Percentiles rank a stretch among this genome's conserved stretches.
Conservation (phyloP, 169 alveolate species). For the Plasmodium vinckei region DNA sequence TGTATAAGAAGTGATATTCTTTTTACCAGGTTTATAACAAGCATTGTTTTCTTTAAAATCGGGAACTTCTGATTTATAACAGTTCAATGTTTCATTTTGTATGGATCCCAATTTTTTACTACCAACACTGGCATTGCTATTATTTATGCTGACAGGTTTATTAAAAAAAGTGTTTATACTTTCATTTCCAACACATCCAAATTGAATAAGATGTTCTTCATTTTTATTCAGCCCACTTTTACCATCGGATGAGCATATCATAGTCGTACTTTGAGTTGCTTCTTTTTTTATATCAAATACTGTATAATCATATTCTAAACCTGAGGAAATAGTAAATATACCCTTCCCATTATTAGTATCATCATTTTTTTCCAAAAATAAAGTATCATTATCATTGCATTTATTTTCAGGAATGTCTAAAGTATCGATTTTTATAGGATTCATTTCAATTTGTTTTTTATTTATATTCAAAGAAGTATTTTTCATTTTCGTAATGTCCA, state of each 20-base stretch:
- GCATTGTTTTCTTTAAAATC: constrained; percentile 3
- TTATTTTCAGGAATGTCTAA: neutral
- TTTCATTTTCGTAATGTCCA: neutral
- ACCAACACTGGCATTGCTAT: neutral
- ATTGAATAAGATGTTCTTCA: too few species aligned
- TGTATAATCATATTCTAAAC: neutral
- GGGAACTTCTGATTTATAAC: constrained; percentile 26
- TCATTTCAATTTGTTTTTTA: neutral
- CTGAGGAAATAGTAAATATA: neutral
- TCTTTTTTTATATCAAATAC: neutral
- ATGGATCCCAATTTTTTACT: neutral
- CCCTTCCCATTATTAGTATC: constrained; percentile 3
- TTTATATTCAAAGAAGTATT: neutral
- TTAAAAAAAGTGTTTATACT: neutral
- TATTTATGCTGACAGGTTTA: neutral
- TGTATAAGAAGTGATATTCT: neutral
- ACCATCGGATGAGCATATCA: neutral
- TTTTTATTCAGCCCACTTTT: neutral
- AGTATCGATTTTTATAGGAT: neutral
- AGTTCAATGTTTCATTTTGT: constrained; percentile 25
- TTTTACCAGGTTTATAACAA: neutral
- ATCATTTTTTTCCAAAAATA: neutral
- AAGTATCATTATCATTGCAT: neutral
- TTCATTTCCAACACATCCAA: neutral
- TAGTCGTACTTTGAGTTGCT: neutral